Base-by-base conservation (phyloP, 202 grass and related monocot genomes). In the Setaria viridis region DNA sequence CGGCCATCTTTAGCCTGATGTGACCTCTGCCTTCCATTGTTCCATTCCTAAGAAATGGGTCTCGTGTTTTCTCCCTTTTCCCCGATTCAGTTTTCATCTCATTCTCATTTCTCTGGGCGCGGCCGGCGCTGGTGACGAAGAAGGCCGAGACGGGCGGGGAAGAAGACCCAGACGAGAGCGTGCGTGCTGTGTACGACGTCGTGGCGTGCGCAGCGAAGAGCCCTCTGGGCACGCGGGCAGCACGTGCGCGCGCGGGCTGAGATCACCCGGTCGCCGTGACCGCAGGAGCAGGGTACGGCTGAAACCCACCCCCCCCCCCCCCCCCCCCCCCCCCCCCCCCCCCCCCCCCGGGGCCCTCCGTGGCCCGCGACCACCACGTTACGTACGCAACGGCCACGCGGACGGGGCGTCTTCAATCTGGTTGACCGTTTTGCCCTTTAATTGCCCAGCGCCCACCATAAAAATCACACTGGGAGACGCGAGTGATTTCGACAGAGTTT, bases 211-310 rank as follows among this genome's bases (percentile, higher is more conserved):
- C 39, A 2, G 7, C 76, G 76, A 19, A 76, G 64, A 62, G 33
- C 29, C 34, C 37, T 86, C 69, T 73, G 69, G 51, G 88, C 88
- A 90, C 84, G 80, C 84, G 80, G 67, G 47, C 80, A 63, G 84
- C 88, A 90, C 88, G 88, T 87, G 88, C 88, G 60, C 5, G 20
- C 78, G 15, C 47, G 13, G 69, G 86, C 55, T 37, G 68, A 83
- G 32, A 49, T 62, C 55, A 15, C 51, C 51, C 16, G 33, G 4
- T 72, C 78, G 70, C 25, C 76, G 33, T 64, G 53, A 63, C 72
- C 72, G 58, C 62, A 70, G 64, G 53, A 63, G 66, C 70, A 76
- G 73, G 49, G 60, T 34, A 15, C 45, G 12, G 72, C 33, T 11
- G 3, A 33, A 34, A n/a, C n/a, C n/a, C n/a, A n/a, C 39, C 65